Evolutionary conservation across 805 yeast genomes (phyloP).

Genomic region (Candida morakotiae): DNA sequence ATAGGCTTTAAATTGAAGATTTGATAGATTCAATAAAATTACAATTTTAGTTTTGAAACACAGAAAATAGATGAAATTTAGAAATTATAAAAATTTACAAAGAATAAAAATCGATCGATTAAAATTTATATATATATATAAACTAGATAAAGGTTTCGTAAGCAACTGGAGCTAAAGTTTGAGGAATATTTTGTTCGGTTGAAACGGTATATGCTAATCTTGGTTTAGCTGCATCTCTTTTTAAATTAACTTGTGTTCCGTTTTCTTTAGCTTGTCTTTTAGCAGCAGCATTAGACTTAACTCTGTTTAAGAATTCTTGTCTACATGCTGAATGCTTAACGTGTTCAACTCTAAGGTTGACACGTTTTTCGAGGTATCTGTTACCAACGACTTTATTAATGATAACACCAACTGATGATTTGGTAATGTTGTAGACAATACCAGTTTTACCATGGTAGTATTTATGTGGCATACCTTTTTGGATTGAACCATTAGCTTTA

Average conservation of each 20-base stretch:
- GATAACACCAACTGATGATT: constrained; percentile 96
- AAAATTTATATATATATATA: too few relatives aligned
- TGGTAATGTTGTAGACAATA: constrained; percentile 98
- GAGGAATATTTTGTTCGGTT: constrained; percentile 82
- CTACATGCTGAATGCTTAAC: constrained; percentile 99
- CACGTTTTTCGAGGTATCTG: constrained; percentile 99
- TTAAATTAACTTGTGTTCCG: constrained; percentile 86
- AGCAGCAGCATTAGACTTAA: constrained; percentile 92
- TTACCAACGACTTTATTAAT: constrained; percentile 97
- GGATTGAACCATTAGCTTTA: constrained; percentile 98
- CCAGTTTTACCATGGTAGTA: constrained; percentile 99
- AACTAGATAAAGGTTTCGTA: constrained; percentile 99
- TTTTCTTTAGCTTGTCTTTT: constrained; percentile 91
- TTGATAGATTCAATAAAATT: too few relatives aligned
- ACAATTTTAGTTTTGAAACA: too few relatives aligned
- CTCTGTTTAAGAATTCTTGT: constrained; percentile 98
- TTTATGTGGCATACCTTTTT: constrained; percentile 99
- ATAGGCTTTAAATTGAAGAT: too few relatives aligned
- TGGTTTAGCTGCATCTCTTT: constrained; percentile 99
- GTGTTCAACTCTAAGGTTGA: constrained; percentile 98
- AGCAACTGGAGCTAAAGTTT: constrained; percentile 98
- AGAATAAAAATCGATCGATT: too few relatives aligned
- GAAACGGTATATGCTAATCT: constrained; percentile 86
- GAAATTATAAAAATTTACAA: too few relatives aligned
- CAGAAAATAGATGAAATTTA: too few relatives aligned